These are phyloP conservation scores for Hawksworthiomyces lignivorus DNA, from an alignment of 2,329 filamentous ascomycete species.

Conservation along the genomic window DNA sequence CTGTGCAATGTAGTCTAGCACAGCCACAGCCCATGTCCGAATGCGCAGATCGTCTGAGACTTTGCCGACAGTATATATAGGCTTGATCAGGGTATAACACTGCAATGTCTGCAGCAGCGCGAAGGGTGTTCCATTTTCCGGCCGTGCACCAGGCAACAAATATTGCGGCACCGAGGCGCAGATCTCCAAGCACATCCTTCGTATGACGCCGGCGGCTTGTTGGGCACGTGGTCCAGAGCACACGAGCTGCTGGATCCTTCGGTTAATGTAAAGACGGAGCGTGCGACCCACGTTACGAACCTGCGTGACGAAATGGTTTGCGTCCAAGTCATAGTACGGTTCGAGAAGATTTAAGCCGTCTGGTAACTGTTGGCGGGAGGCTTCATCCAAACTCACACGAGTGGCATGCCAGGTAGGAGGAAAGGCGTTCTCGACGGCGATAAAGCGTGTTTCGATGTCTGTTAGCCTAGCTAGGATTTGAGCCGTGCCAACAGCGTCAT, in stretches of 20 bases:
- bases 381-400: too few relatives aligned
- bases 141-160: not conserved
- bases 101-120: not conserved
- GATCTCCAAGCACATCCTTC: not conserved
- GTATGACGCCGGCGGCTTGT: not conserved
- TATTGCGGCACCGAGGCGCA: not conserved
- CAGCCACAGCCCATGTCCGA: not conserved
- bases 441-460: too few relatives aligned
- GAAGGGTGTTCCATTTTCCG: not conserved
- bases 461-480: too few relatives aligned
- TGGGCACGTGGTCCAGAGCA: not conserved
- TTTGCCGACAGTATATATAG: not conserved
- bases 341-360: not conserved
- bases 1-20: not conserved
- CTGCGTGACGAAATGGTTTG: not conserved
- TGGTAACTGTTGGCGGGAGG: too few relatives aligned
- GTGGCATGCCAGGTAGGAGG: too few relatives aligned
- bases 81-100: not conserved
- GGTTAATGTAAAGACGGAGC: not conserved
- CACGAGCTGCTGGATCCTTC: not conserved
- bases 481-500: too few relatives aligned
- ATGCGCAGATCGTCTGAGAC: not conserved
- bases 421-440: too few relatives aligned
- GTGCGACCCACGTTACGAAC: not conserved
- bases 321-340: not conserved